Evolutionary conservation across 2,329 filamentous ascomycete genomes (phyloP).

Genomic region (Penicillium sp.): DNA sequence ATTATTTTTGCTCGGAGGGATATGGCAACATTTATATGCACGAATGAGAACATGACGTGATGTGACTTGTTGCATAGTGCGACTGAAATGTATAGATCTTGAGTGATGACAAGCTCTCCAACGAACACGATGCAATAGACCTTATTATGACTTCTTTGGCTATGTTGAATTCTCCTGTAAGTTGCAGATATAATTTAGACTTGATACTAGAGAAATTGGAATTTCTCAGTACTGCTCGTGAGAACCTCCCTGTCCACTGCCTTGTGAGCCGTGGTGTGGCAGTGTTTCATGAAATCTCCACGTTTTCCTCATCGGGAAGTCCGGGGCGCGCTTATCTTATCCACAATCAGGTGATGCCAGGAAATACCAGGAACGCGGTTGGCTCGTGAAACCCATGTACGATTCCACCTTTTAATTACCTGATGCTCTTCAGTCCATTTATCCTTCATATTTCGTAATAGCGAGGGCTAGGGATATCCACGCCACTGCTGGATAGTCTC

Average conservation of each 20-base stretch:
- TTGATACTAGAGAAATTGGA: neutral
- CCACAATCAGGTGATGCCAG: conserved; percentile 24
- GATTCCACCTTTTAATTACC: neutral
- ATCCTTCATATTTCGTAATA: neutral
- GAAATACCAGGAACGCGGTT: conserved; percentile 7
- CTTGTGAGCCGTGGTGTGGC: neutral
- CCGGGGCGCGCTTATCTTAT: conserved; percentile 23
- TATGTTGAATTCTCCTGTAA: neutral
- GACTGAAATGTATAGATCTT: conserved; percentile 8
- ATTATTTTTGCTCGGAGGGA: neutral
- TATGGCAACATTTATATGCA: neutral
- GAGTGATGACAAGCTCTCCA: neutral
- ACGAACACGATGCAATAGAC: conserved; percentile 1
- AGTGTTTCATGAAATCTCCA: neutral
- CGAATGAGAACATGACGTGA: conserved; percentile 14
- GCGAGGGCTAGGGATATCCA: neutral
- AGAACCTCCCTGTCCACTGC: neutral
- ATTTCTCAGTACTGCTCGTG: neutral
- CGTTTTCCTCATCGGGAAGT: conserved; percentile 6
- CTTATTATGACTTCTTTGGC: neutral
- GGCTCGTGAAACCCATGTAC: neutral
- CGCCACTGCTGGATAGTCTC: neutral
- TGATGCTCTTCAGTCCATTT: neutral
- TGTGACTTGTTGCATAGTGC: conserved; percentile 13
- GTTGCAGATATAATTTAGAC: neutral